A percentile compares a stretch with the other conserved stretches of the same genome.
Evolutionary conservation across 306 rosid genomes (phyloP).

Genomic region (Quercus glauca): DNA sequence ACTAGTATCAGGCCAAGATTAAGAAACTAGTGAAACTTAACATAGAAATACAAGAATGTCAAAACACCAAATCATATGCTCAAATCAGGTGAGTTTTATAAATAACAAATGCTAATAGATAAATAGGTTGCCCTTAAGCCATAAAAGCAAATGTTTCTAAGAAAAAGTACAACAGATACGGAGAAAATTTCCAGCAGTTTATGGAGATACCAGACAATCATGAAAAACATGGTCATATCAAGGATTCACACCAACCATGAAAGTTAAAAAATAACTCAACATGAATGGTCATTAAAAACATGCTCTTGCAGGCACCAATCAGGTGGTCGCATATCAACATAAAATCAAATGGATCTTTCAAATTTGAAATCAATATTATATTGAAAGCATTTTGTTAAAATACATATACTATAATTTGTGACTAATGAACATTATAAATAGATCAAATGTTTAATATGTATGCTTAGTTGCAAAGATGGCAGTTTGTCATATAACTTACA

Average conservation of each 20-base stretch:
- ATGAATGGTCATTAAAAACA: neutral
- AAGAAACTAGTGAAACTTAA: conserved; percentile 24
- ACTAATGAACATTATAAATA: neutral
- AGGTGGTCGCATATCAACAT: neutral
- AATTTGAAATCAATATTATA: neutral
- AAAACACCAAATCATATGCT: conserved; percentile 13
- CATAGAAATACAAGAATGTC: conserved; percentile 17
- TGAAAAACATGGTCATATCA: neutral
- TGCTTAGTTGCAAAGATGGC: neutral
- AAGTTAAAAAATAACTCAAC: neutral
- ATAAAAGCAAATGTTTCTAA: neutral
- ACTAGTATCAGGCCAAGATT: neutral
- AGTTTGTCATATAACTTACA: neutral
- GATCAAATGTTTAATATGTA: neutral
- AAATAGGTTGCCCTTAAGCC: neutral
- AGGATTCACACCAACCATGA: neutral
- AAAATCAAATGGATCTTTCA: neutral
- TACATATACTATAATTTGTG: too few species aligned
- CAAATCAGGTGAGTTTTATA: neutral
- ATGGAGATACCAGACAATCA: neutral
- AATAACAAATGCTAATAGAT: neutral
- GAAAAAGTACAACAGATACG: neutral
- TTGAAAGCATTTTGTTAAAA: neutral
- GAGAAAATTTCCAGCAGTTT: neutral
- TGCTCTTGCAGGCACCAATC: neutral